Conservation (phyloP, 257 asterid species). For the Paulownia fortunei region DNA sequence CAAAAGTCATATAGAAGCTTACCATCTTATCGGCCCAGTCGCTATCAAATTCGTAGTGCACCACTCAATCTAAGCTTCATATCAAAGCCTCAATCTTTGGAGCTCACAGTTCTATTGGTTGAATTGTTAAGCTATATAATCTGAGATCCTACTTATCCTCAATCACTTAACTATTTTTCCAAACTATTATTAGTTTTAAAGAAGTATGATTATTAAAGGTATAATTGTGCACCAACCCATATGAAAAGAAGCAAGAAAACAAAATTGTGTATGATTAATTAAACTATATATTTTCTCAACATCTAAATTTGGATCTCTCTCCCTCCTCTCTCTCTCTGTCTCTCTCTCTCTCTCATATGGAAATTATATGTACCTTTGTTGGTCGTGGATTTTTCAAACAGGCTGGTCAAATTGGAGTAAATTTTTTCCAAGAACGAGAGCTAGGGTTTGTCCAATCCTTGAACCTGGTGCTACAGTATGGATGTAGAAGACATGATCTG, state of each 20-base stretch:
- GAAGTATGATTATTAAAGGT: neutral
- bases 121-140: neutral
- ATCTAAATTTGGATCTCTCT: no score
- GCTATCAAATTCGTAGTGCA: no score
- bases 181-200: neutral
- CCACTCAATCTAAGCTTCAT: no score
- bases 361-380: neutral
- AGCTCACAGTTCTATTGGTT: neutral
- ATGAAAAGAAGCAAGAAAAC: neutral
- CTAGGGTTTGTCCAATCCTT: no score
- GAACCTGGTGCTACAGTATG: no score
- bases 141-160: neutral
- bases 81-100: neutral
- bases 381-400: neutral
- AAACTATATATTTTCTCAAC: no score
- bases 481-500: neutral
- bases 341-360: no score
- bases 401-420: neutral
- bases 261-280: no score
- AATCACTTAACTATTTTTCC: neutral
- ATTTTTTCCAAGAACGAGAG: neutral
- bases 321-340: no score
- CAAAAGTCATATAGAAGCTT: no score
- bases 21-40: no score
- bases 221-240: neutral